Percentiles rank a stretch among this genome's conserved stretches.
phyloP scores from a whole-genome alignment of 208 protist genomes.

The Leishmania tropica region DNA sequence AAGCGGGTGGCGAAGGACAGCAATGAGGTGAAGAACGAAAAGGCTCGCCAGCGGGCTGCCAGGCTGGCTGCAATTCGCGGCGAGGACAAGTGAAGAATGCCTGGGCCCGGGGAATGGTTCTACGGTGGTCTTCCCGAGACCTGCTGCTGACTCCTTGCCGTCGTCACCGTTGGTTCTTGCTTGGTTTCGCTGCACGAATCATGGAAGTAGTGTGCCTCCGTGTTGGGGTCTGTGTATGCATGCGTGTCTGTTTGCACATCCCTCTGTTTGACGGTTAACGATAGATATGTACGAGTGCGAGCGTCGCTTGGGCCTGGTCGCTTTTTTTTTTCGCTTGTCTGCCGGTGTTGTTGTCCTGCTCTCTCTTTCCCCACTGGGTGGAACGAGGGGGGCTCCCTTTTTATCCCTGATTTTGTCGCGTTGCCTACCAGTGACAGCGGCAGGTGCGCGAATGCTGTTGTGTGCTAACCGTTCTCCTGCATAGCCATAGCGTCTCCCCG shows the following conservation, averaged over 20 bases:
- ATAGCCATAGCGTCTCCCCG: background rate
- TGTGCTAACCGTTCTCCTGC: background rate
- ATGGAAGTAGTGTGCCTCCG: background rate
- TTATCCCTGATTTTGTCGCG: background rate
- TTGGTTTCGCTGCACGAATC: background rate
- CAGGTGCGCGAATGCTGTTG: background rate
- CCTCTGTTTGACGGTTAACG: background rate
- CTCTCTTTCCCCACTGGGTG: slow-evolving; percentile 1
- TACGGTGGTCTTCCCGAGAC: too few species aligned
- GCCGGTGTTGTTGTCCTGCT: background rate
- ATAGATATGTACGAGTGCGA: background rate
- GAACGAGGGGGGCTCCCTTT: background rate
- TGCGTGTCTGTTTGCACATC: background rate
- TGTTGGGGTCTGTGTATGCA: background rate
- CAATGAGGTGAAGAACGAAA: slow-evolving; percentile 67
- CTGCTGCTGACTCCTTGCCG: background rate
- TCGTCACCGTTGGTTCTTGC: background rate
- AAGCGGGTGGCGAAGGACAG: slow-evolving; percentile 66
- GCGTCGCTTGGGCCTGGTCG: background rate
- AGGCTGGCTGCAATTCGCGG: slow-evolving; percentile 54
- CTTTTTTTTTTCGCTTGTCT: background rate
- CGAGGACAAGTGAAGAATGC: slow-evolving; percentile 13
- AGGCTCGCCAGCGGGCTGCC: slow-evolving; percentile 66
- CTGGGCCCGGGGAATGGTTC: background rate
- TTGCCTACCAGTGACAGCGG: background rate